Evolutionary conservation across 371 early-diverging fungal genomes (phyloP).

Genomic region (Mortierella sp.): DNA sequence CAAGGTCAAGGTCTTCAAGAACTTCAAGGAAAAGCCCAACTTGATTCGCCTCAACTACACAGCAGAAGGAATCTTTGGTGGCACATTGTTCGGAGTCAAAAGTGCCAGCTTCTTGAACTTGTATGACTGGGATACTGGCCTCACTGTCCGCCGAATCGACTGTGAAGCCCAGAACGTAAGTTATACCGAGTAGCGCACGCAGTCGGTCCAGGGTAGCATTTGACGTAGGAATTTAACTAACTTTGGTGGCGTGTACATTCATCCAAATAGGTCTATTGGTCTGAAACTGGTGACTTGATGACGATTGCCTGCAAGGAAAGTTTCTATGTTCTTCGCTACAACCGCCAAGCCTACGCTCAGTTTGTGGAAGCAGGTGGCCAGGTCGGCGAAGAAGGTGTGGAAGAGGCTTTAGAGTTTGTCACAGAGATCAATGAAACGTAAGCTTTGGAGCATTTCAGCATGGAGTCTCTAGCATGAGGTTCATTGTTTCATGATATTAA

Average conservation of each 20-base stretch:
- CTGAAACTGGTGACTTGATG: slow-evolving; percentile 92
- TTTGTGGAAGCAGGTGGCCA: slow-evolving; percentile 79
- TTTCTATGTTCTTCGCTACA: slow-evolving; percentile 94
- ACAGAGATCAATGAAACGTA: slow-evolving; percentile 87
- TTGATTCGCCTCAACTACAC: slow-evolving; percentile 78
- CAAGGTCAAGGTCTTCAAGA: slow-evolving; percentile 89
- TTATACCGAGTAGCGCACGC: not conserved
- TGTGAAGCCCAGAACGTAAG: slow-evolving; percentile 83
- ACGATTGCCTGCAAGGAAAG: slow-evolving; percentile 94
- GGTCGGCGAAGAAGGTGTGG: slow-evolving; percentile 93
- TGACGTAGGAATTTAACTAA: not conserved
- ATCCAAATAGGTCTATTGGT: slow-evolving; percentile 82
- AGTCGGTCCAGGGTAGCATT: not conserved
- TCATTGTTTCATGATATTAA: not conserved
- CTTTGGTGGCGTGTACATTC: not conserved
- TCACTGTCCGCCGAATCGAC: slow-evolving; percentile 93
- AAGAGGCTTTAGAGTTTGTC: slow-evolving; percentile 96
- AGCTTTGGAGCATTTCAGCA: not conserved
- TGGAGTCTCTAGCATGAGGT: not conserved
- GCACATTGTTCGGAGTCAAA: slow-evolving; percentile 92
- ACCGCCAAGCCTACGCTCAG: slow-evolving; percentile 83
- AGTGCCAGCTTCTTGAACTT: slow-evolving; percentile 89
- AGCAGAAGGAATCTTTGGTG: slow-evolving; percentile 96
- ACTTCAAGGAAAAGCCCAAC: slow-evolving; percentile 90
- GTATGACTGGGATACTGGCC: slow-evolving; percentile 97